Evolutionary conservation across 306 rosid genomes (phyloP).

Genomic region (Prosopis cineraria): DNA sequence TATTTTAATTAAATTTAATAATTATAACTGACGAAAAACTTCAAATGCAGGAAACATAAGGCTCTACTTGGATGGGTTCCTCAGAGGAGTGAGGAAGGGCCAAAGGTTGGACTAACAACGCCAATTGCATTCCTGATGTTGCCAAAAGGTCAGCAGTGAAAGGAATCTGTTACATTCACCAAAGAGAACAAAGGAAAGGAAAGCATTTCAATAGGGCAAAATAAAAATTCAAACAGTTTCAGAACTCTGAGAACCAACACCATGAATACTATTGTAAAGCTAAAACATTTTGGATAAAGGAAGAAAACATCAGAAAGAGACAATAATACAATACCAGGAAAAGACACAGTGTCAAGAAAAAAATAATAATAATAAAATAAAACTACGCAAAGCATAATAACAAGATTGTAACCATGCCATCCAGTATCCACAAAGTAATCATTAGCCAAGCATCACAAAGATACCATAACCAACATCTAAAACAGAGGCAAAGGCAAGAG

Average conservation of each 20-base stretch:
- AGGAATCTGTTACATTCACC: slow-evolving; percentile 67
- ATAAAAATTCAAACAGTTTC: slow-evolving; percentile 24
- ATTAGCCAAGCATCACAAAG: slow-evolving; percentile 22
- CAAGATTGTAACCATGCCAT: slow-evolving; percentile 6
- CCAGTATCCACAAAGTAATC: slow-evolving; percentile 1
- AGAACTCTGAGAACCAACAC: slow-evolving; percentile 18
- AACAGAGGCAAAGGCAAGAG: slow-evolving; percentile 17
- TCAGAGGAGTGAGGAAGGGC: slow-evolving; percentile 96
- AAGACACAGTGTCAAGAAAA: background rate
- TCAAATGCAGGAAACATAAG: slow-evolving; percentile 17
- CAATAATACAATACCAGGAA: slow-evolving; percentile 15
- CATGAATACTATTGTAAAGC: slow-evolving; percentile 20
- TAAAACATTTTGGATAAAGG: slow-evolving; percentile 27
- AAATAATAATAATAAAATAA: background rate
- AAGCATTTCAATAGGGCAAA: slow-evolving; percentile 31
- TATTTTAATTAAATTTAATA: slow-evolving; percentile 24
- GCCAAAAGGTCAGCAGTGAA: slow-evolving; percentile 86
- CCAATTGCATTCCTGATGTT: slow-evolving; percentile 97
- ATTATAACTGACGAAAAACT: slow-evolving; percentile 22
- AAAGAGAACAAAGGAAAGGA: slow-evolving; percentile 32
- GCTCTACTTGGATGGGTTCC: slow-evolving; percentile 87
- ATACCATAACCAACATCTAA: slow-evolving; percentile 29
- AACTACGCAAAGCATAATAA: slow-evolving; percentile 27
- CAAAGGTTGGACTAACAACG: slow-evolving; percentile 94
- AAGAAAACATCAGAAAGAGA: slow-evolving; percentile 17